Conservation (phyloP, 2,329 filamentous ascomycete species). For the Apiospora saccharicola region DNA sequence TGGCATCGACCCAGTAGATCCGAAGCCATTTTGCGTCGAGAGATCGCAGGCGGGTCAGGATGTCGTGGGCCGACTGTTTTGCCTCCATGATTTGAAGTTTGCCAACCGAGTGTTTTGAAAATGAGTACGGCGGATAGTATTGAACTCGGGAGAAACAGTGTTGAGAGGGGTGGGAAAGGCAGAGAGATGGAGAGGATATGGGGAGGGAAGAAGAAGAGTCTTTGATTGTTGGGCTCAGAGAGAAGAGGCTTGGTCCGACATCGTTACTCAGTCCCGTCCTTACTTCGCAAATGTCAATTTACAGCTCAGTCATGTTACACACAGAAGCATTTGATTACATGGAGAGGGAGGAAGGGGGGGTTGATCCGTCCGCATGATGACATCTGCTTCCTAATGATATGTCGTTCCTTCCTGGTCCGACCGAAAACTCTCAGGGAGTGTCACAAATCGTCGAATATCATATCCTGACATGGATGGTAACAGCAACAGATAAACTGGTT, state of each 20-base stretch:
- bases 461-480: too few species aligned
- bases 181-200: background rate
- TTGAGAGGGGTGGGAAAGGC: background rate
- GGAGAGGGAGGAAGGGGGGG: too few species aligned
- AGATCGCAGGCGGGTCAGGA: background rate
- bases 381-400: too few species aligned
- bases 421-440: too few species aligned
- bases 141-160: background rate
- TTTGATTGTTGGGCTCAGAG: background rate
- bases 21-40: slow-evolving; percentile 68
- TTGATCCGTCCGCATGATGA: too few species aligned
- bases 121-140: background rate
- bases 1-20: slow-evolving; percentile 81
- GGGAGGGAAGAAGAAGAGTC: background rate
- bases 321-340: too few species aligned
- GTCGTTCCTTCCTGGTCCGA: too few species aligned
- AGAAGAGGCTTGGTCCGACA: background rate
- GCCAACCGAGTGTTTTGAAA: background rate
- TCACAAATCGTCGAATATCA: too few species aligned
- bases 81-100: background rate
- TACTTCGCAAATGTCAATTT: background rate
- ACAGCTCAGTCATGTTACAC: too few species aligned
- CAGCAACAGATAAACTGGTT: too few species aligned
- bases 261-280: background rate
- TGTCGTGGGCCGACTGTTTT: background rate